Evolutionary conservation across 1,139 yeast species (phyloP), one percentile per base, ranked within the genome.

Genomic region (Pichia terricola): DNA sequence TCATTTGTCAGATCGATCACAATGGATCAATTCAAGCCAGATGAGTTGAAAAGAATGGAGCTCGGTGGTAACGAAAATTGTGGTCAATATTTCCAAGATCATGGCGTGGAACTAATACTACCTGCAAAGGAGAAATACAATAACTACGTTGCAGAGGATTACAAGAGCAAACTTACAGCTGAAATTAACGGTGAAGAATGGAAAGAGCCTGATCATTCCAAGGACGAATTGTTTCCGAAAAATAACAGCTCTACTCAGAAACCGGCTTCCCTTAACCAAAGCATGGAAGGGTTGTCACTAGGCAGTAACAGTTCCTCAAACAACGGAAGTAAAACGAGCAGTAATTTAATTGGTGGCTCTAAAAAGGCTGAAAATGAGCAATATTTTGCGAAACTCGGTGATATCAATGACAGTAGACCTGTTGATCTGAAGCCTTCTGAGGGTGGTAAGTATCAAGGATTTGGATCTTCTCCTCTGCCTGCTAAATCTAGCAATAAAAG

Each of bases 21-120:
- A 32, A 89, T 94, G 94, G 99, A 91, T 63, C 96, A 88, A 66
- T 94, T 94, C 72, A 88, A 88, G 63, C 82, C 88, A 16, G 95
- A 87, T 45, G 97, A 91, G 63, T 74, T 88, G 47, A 69, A 79
- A 50, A 71, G 94, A 53, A 89, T 94, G 98, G 96, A 91, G 58
- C 70, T 79, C 49, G 98, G 99, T 48, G 99, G 99, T 28, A 91
- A 91, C 61, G 85, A 79, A 50, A 75, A 77, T 36, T 83, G 94
- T 54, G 75, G 70, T 35, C 70, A 67, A 44, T 91, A 80, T 61
- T 82, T 89, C 60, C 72, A 69, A 41, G 66, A 71, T 25, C 79
- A 88, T 61, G 95, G 95, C n/a, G 64, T 89, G 34, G 88, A 81
- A 58, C 59, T 75, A 50, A 42, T 45, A 11, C 64, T 79, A 48